phyloP scores from a whole-genome alignment of 2,329 filamentous ascomycete genomes.

The Alternaria brassicae region DNA sequence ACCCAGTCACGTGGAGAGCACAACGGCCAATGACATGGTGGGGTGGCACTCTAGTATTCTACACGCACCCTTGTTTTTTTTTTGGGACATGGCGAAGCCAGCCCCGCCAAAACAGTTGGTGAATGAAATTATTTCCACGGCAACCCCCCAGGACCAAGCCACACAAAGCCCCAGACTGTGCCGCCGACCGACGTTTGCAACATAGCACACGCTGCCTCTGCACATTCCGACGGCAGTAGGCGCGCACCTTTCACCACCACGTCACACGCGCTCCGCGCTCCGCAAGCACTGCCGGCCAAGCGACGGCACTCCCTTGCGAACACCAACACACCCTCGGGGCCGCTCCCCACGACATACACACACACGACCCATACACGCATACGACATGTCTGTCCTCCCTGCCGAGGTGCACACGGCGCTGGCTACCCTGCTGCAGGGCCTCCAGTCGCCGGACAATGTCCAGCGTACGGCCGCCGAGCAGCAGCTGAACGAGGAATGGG shows the following conservation, averaged over 20 bases:
- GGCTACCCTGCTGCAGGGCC: conserved; percentile 81
- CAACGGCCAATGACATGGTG: conserved; percentile 15
- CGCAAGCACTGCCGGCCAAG: conserved; percentile 4
- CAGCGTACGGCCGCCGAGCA: conserved; percentile 87
- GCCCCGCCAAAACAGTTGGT: conserved; percentile 26
- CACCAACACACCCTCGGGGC: conserved; percentile 21
- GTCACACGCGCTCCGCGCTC: conserved; percentile 19
- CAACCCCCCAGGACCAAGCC: conserved; percentile 15
- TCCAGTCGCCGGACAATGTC: conserved; percentile 88
- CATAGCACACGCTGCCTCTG: conserved; percentile 3
- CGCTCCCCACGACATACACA: conserved; percentile 22
- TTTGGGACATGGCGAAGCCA: conserved; percentile 20
- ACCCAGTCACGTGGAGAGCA: not conserved
- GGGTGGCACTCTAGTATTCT: conserved; percentile 1
- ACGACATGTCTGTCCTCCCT: conserved; percentile 81
- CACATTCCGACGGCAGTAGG: conserved; percentile 8
- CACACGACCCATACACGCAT: conserved; percentile 14
- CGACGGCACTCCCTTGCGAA: conserved; percentile 16
- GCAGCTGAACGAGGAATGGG: conserved; percentile 90
- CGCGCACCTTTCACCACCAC: conserved; percentile 10
- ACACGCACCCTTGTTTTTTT: conserved; percentile 20
- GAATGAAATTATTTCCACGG: conserved; percentile 24
- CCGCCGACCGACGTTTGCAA: conserved; percentile 6
- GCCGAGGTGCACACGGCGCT: conserved; percentile 85
- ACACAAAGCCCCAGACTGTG: conserved; percentile 8